These are phyloP conservation scores for Pestalotiopsis sp. DNA, from an alignment of 2,329 filamentous ascomycete genomes.

Conservation along the genomic window DNA sequence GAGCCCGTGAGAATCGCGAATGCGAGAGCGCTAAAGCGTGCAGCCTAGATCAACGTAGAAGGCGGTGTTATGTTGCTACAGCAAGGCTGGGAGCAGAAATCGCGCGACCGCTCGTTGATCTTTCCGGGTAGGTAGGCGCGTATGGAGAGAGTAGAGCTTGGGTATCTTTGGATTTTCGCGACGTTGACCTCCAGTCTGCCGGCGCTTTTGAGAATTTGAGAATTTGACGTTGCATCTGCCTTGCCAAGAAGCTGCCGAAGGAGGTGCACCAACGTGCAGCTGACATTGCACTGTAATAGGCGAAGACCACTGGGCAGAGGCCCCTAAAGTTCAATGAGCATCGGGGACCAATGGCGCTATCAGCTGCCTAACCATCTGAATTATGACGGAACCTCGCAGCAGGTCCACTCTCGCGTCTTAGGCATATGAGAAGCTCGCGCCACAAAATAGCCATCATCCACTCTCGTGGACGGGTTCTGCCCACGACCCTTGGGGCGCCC, in stretches of 20 bases:
- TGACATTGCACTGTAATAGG: background rate
- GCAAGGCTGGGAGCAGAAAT: background rate
- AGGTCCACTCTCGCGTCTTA: background rate
- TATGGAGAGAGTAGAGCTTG: background rate
- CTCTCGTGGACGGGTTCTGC: background rate
- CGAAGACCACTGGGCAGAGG: background rate
- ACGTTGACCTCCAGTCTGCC: background rate
- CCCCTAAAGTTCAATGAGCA: background rate
- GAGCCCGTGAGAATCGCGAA: background rate
- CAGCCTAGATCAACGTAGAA: background rate
- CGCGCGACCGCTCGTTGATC: background rate
- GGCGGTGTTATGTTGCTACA: background rate
- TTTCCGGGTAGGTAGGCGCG: background rate
- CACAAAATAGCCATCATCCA: conserved; percentile 4
- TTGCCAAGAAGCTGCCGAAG: background rate
- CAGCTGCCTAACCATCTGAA: background rate
- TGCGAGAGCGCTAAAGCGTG: background rate
- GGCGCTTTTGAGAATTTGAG: background rate
- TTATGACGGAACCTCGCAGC: conserved; percentile 11
- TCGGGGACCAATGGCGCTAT: background rate
- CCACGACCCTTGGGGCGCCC: background rate
- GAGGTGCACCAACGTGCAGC: background rate
- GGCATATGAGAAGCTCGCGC: conserved; percentile 8
- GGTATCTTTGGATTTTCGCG: background rate
- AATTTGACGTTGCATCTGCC: background rate